A percentile compares a stretch with the other conserved stretches of the same genome.
Evolutionary conservation across 176 grass and related monocot species (phyloP).

Genomic region (Thinopyrum elongatum): DNA sequence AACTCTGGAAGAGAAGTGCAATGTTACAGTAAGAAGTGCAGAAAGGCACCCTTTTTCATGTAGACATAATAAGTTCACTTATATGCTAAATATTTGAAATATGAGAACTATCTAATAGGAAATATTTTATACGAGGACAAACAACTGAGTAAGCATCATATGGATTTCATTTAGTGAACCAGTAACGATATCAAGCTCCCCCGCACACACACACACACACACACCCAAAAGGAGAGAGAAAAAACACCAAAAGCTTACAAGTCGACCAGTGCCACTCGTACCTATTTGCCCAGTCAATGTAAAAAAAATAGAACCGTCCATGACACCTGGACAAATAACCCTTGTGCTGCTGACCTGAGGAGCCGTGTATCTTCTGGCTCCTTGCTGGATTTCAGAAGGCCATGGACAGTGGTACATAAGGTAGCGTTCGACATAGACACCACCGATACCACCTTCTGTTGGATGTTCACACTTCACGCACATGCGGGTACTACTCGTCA

Average conservation of each 20-base stretch:
- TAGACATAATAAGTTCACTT: constrained; percentile 8
- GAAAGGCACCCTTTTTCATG: background rate
- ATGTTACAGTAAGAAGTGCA: background rate
- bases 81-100: constrained; percentile 16
- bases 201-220: background rate
- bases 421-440: background rate
- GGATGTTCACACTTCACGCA: background rate
- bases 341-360: background rate
- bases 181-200: background rate
- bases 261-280: background rate
- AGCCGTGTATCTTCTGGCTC: background rate
- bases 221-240: background rate
- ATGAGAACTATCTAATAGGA: background rate
- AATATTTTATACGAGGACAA: background rate
- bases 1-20: background rate
- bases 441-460: background rate
- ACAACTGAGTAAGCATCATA: background rate
- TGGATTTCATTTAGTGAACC: background rate
- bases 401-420: background rate
- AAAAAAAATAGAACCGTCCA: background rate
- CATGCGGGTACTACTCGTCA: background rate
- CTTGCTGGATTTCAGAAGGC: background rate
- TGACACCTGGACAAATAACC: background rate
- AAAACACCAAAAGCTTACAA: background rate
- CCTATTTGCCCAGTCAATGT: background rate